Conservation (phyloP, 306 rosid genomes). For the Lathyrus oleraceus region DNA sequence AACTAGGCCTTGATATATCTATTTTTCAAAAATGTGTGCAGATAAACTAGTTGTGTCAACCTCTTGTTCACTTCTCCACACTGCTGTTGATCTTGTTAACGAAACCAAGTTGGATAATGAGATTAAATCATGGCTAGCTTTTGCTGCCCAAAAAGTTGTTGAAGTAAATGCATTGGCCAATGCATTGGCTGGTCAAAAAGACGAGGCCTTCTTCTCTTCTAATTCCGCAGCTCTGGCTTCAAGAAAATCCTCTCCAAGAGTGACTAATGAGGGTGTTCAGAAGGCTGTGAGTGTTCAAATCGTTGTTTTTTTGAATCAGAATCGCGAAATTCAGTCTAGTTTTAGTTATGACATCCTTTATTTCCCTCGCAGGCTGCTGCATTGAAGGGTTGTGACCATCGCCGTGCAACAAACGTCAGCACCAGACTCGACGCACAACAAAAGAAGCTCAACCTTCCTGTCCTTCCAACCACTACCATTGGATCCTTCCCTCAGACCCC, state of each 20-base stretch:
- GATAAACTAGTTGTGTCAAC: slow-evolving; percentile 87
- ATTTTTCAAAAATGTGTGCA: slow-evolving; percentile 31
- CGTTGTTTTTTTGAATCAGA: not conserved
- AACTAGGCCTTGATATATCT: not conserved
- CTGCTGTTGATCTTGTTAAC: slow-evolving; percentile 86
- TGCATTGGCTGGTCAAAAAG: slow-evolving; percentile 73
- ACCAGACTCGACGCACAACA: slow-evolving; percentile 83
- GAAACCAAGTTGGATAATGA: slow-evolving; percentile 82
- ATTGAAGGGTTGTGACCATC: slow-evolving; percentile 89
- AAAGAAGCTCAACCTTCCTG: slow-evolving; percentile 87
- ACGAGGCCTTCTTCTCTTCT: slow-evolving; percentile 69
- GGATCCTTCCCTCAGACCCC: slow-evolving; percentile 93
- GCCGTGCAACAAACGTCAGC: slow-evolving; percentile 76
- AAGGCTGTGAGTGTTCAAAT: slow-evolving; percentile 69
- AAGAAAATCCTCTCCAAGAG: slow-evolving; percentile 81
- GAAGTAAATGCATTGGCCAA: slow-evolving; percentile 92
- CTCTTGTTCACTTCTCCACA: slow-evolving; percentile 88
- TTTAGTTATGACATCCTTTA: slow-evolving; percentile 17
- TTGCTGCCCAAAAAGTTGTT: slow-evolving; percentile 87
- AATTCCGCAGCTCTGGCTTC: slow-evolving; percentile 74
- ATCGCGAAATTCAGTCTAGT: slow-evolving; percentile 11
- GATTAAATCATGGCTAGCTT: slow-evolving; percentile 87
- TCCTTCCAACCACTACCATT: slow-evolving; percentile 87
- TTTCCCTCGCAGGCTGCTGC: slow-evolving; percentile 66
- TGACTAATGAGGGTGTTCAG: slow-evolving; percentile 75